Evolutionary conservation across 2,329 filamentous ascomycete genomes (phyloP), one percentile per base, ranked within the genome.

Genomic region (Fusarium sp.): DNA sequence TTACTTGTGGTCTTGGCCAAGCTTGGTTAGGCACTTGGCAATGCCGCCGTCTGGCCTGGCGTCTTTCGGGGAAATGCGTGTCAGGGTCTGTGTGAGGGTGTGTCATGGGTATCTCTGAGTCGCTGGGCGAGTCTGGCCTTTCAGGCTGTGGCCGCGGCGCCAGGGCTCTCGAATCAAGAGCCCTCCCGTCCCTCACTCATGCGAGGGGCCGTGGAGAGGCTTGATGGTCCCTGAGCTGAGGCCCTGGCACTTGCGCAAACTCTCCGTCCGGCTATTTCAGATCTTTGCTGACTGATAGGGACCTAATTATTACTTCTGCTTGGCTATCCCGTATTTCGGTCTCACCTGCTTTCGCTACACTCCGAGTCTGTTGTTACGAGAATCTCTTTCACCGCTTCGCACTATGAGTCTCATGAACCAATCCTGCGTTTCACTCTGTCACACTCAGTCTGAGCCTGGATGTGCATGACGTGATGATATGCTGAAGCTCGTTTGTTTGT

Each of bases 361-460:
- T 35, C 47, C 47, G 27, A 52, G 27, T 31, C 47, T 52, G 10
- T 52, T 36, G 22, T 14, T 62, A 25, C 22, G 42, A 47, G 42
- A 47, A 13, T 36, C 61, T 27, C 36, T 27, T 33, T 14, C 65
- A 35, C 36, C 18, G 29, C 40, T 40, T 47, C 38, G 25, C 35
- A n/a, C 59, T 36, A 50, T 45, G 62, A 63, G 57, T 73, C 70
- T 52, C 54, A 13, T 27, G 38, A 54, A 47, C 20, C 62, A 58
- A 65, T 71, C 68, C 68, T 58, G 13, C 42, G 71, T 74, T 74
- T 74, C 71, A 74, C 58, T 65, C 25, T 63, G 65, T 62, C 60
- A 61, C 71, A 33, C 36, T 20, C 50, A 25, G 33, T 20, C 54
- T 31, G 54, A 60, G 61, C 35, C 61, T 27, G 18, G 56, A 20